phyloP scores from a whole-genome alignment of 805 yeast species.

The Candida broadrunensis region DNA sequence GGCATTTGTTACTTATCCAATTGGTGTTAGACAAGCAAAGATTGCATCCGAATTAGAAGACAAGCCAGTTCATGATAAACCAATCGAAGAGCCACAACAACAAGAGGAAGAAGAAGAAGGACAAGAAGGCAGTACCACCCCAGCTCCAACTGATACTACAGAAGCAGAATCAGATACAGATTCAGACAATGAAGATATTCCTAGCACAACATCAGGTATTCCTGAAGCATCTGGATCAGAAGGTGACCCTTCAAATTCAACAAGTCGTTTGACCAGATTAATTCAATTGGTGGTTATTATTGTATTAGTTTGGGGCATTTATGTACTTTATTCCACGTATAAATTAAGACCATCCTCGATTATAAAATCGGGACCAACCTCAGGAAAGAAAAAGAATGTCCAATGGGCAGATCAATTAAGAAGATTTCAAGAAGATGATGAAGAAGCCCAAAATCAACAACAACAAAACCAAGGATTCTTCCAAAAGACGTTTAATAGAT shows the following conservation, averaged over 20 bases:
- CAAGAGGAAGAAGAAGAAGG: not conserved
- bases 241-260: constrained; percentile 2
- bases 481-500: constrained; percentile 30
- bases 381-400: constrained; percentile 40
- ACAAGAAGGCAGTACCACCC: not conserved
- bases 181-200: not conserved
- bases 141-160: not conserved
- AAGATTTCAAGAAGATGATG: constrained; percentile 29
- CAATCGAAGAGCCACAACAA: not conserved
- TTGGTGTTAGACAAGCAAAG: constrained; percentile 18
- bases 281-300: constrained; percentile 38
- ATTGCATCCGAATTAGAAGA: constrained; percentile 1
- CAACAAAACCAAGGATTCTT: constrained; percentile 34
- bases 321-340: constrained; percentile 35
- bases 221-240: not conserved
- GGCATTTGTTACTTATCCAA: constrained; percentile 25
- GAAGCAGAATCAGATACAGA: constrained; percentile 1
- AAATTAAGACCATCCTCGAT: constrained; percentile 39
- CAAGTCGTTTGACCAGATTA: constrained; percentile 27
- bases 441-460: constrained; percentile 12
- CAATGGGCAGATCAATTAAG: constrained; percentile 47
- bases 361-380: constrained; percentile 27
- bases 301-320: constrained; percentile 39
- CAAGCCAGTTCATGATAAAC: not conserved
- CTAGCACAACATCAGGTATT: not conserved